A percentile compares a stretch with the other conserved stretches of the same genome.
Evolutionary conservation across 2,329 filamentous ascomycete species (phyloP).

Genomic region (Dothidotthia symphoricarpi): DNA sequence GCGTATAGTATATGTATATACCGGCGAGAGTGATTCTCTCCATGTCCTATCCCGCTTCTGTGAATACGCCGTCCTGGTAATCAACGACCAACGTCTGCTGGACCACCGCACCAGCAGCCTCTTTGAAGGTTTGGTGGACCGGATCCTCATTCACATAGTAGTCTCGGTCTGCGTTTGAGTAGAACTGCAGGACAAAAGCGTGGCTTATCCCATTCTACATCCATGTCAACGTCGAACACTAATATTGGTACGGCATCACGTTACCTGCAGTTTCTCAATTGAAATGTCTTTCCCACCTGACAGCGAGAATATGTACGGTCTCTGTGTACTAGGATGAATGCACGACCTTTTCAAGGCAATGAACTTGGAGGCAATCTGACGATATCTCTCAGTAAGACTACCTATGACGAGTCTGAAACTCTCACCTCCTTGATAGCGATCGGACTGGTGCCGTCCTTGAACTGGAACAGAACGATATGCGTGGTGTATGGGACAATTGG

Average conservation of each 20-base stretch:
- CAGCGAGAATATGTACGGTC: slow-evolving; percentile 32
- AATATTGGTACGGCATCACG: slow-evolving; percentile 3
- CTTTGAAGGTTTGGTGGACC: slow-evolving; percentile 42
- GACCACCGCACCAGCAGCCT: slow-evolving; percentile 31
- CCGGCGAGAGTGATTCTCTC: too few relatives aligned
- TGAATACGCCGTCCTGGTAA: slow-evolving; percentile 38
- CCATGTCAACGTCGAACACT: slow-evolving; percentile 49
- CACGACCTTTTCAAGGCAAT: slow-evolving; percentile 32
- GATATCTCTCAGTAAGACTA: neutral
- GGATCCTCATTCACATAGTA: slow-evolving; percentile 47
- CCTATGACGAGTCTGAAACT: too few relatives aligned
- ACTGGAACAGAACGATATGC: slow-evolving; percentile 37
- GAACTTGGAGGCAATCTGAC: slow-evolving; percentile 32
- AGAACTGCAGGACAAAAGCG: slow-evolving; percentile 46
- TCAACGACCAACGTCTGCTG: slow-evolving; percentile 46
- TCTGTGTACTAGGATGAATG: slow-evolving; percentile 25
- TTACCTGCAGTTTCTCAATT: slow-evolving; percentile 35
- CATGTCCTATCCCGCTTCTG: slow-evolving; percentile 1
- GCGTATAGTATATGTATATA: too few relatives aligned
- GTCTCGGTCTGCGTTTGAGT: slow-evolving; percentile 42
- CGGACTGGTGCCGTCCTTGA: slow-evolving; percentile 27
- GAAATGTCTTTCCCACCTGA: slow-evolving; percentile 36
- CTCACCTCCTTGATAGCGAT: slow-evolving; percentile 32
- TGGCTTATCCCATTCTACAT: slow-evolving; percentile 47
- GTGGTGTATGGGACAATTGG: slow-evolving; percentile 24